phyloP scores from a whole-genome alignment of 1,139 yeast species.

The Debaryomyces fabryi region DNA sequence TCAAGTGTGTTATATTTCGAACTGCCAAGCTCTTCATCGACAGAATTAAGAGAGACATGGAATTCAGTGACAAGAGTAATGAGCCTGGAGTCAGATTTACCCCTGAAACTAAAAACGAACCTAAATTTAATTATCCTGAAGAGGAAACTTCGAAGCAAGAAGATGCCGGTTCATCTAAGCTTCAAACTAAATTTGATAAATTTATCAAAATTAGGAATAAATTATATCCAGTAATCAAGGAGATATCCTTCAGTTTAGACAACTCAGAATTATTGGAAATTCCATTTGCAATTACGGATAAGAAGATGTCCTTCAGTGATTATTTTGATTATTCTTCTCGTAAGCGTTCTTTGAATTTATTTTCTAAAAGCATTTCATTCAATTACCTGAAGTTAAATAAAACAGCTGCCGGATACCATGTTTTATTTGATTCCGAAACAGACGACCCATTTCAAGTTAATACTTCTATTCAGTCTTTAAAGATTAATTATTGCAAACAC shows the following conservation, averaged over 20 bases:
- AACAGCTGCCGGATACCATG: conserved; percentile 61
- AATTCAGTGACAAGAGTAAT: not conserved
- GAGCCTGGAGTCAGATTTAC: not conserved
- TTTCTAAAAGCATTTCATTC: conserved; percentile 35
- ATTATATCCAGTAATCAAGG: conserved; percentile 12
- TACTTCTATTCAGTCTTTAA: conserved; percentile 44
- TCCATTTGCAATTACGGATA: conserved; percentile 37
- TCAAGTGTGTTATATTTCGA: conserved; percentile 31
- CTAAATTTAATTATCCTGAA: not conserved
- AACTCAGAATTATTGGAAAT: conserved; percentile 34
- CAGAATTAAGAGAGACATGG: not conserved
- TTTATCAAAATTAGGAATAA: conserved; percentile 14
- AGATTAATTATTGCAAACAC: conserved; percentile 31
- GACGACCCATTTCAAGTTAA: conserved; percentile 60
- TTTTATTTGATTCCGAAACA: conserved; percentile 46
- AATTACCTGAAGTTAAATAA: conserved; percentile 35
- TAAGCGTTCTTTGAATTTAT: conserved; percentile 29
- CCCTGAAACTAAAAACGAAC: not conserved
- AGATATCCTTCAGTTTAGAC: conserved; percentile 21
- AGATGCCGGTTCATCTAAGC: not conserved
- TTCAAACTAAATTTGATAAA: conserved; percentile 7
- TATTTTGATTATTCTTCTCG: conserved; percentile 29
- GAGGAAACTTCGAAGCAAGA: not conserved
- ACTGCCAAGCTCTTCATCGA: conserved; percentile 19
- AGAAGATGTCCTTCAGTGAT: conserved; percentile 28